Percentiles rank a stretch among this genome's conserved stretches.
phyloP scores from a whole-genome alignment of 805 yeast genomes.

The Yarrowia osloensis region DNA sequence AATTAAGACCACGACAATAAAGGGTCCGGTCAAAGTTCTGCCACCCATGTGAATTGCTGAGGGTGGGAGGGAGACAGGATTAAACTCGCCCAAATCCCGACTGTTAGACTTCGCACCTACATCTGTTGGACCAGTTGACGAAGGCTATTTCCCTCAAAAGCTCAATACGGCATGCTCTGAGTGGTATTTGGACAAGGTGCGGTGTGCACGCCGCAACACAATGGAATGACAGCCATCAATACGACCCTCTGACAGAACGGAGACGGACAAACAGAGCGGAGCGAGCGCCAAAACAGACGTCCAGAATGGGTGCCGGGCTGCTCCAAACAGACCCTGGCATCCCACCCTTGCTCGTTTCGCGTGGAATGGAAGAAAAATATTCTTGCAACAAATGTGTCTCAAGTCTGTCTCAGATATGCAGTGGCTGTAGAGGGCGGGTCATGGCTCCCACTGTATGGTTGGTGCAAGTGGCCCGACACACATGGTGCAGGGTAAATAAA shows the following conservation, averaged over 20 bases:
- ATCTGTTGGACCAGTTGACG: not conserved
- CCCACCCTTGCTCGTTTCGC: not conserved
- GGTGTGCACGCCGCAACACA: not conserved
- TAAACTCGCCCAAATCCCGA: not conserved
- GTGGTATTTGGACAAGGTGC: not conserved
- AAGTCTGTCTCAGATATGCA: slow-evolving; percentile 25
- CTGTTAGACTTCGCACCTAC: slow-evolving; percentile 12
- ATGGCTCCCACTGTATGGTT: slow-evolving; percentile 5
- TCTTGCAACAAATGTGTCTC: slow-evolving; percentile 21
- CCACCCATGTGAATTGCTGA: slow-evolving; percentile 6
- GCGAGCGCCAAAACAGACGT: not conserved
- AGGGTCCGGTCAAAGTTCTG: not conserved
- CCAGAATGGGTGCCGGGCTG: not conserved
- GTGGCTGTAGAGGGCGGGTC: slow-evolving; percentile 18
- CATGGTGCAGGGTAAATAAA: slow-evolving; percentile 17
- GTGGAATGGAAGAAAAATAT: slow-evolving; percentile 13
- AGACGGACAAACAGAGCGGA: not conserved
- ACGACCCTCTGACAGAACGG: not conserved
- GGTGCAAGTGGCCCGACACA: not conserved
- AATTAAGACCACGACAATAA: not conserved
- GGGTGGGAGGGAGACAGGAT: not conserved
- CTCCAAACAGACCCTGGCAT: not conserved
- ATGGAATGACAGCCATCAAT: not conserved
- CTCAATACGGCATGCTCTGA: slow-evolving; percentile 4
- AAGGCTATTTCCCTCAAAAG: not conserved